Evolutionary conservation across 2,329 filamentous ascomycete species (phyloP).

Genomic region (Fusarium sp.): DNA sequence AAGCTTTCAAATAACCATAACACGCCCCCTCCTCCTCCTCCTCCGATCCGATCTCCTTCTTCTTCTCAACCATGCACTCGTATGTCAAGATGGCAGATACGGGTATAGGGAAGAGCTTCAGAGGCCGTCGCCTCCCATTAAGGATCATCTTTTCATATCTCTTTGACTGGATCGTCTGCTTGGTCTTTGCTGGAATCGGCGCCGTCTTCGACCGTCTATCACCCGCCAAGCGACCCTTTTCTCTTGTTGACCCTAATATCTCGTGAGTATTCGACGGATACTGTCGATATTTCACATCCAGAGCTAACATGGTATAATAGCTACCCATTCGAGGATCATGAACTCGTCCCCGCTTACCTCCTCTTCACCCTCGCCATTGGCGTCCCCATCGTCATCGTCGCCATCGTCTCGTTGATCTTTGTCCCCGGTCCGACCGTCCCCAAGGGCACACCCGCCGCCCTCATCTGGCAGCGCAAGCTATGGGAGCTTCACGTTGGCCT

Average conservation of each 20-base stretch:
- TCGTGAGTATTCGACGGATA: constrained; percentile 59
- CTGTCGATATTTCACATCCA: not conserved
- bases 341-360: constrained; percentile 76
- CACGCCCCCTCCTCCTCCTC: not conserved
- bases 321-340: constrained; percentile 75
- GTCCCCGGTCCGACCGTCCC: constrained; percentile 78
- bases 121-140: constrained; percentile 43
- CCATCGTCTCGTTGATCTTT: constrained; percentile 74
- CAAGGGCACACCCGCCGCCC: constrained; percentile 67
- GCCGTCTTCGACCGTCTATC: constrained; percentile 67
- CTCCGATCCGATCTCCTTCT: constrained; percentile 19
- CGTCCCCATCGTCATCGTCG: constrained; percentile 74
- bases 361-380: constrained; percentile 72
- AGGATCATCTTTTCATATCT: constrained; percentile 71
- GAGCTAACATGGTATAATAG: constrained; percentile 47
- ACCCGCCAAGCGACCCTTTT: constrained; percentile 78
- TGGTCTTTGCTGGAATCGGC: constrained; percentile 67
- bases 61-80: constrained; percentile 18
- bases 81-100: constrained; percentile 43
- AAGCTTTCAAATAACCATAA: constrained; percentile 2
- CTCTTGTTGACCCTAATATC: constrained; percentile 77
- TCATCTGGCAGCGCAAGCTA: constrained; percentile 83
- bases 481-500: constrained; percentile 92
- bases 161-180: constrained; percentile 78
- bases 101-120: constrained; percentile 29